Conservation (phyloP, 805 yeast genomes). For the Teunomyces atbi region DNA sequence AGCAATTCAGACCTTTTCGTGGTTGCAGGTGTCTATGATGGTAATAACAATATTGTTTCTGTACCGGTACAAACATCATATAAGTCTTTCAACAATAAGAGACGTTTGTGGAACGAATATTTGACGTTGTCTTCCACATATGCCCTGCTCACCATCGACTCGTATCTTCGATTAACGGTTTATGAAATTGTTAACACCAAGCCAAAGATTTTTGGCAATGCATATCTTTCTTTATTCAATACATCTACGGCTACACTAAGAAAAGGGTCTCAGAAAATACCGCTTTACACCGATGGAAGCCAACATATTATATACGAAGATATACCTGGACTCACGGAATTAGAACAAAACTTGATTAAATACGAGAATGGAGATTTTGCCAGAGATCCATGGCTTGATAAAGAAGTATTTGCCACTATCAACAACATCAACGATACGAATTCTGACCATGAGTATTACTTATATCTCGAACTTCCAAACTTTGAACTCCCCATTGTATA, state of each 20-base stretch:
- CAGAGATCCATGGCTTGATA: slow-evolving; percentile 71
- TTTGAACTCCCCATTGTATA: slow-evolving; percentile 74
- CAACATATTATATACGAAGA: slow-evolving; percentile 18
- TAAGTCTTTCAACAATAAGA: slow-evolving; percentile 29
- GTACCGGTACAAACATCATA: slow-evolving; percentile 37
- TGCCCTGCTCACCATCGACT: slow-evolving; percentile 63
- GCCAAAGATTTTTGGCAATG: slow-evolving; percentile 55
- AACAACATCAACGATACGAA: slow-evolving; percentile 4
- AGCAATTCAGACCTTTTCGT: slow-evolving; percentile 36
- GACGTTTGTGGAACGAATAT: slow-evolving; percentile 70
- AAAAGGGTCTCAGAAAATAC: slow-evolving; percentile 64
- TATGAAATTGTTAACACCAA: slow-evolving; percentile 66
- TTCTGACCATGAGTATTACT: slow-evolving; percentile 17
- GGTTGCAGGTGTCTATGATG: slow-evolving; percentile 30
- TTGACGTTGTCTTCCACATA: slow-evolving; percentile 68
- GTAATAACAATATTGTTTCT: slow-evolving; percentile 27
- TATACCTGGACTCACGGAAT: slow-evolving; percentile 21
- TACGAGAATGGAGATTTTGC: slow-evolving; percentile 69
- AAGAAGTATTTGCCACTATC: slow-evolving; percentile 49
- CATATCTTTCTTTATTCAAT: slow-evolving; percentile 61
- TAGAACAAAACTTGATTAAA: slow-evolving; percentile 54
- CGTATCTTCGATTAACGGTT: slow-evolving; percentile 58
- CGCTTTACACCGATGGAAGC: slow-evolving; percentile 14
- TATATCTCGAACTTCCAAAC: slow-evolving; percentile 49
- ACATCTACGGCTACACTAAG: slow-evolving; percentile 52